Base-by-base conservation (phyloP, 83 land plant genomes). In the Picea abies region DNA sequence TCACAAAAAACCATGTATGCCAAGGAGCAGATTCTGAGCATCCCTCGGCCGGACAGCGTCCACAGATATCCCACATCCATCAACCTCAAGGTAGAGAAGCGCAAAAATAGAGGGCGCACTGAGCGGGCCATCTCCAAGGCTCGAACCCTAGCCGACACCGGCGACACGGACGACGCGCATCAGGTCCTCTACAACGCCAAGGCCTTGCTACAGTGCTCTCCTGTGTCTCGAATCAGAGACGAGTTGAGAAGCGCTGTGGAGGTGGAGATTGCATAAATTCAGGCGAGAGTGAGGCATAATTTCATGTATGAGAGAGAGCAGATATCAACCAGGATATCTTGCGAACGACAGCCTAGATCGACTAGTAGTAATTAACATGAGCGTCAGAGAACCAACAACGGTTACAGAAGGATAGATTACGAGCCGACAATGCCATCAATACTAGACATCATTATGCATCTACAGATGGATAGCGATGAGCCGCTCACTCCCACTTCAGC, bases 61-160 rank as follows among this genome's bases (percentile, higher is more conserved):
- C 37, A 52, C 0, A 81, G 63, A 0, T 47, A 49, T 14, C 82
- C 71, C 61, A 3, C 78, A 76, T 84, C 85, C 4, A 35, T 82
- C 19, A 65, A 61, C 20, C 85, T 92, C 8, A 86, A 83, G 79
- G 85, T 90, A 56, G 93, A 91, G 68, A 83, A 90, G 84, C 84
- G 89, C 49, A 83, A 91, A 19, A 86, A 82, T 72, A 41, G 81
- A 49, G 90, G 94, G 79, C 85, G 88, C 16, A 80, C 91, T 19
- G 87, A 92, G 2, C 88, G 91, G 19, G 94, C 96, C n/a, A 80
- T 91, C 47, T 89, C 95, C 19, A 90, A 93, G 87, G 86, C 93
- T 4, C 73, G 92, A 80, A 76, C 90, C n/a, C 63, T 94, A 32
- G 85, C 81, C 11, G 95, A 92, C 76, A 82, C 67, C 17, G 83